phyloP scores from a whole-genome alignment of 306 rosid genomes.

The Sicyos edulis region DNA sequence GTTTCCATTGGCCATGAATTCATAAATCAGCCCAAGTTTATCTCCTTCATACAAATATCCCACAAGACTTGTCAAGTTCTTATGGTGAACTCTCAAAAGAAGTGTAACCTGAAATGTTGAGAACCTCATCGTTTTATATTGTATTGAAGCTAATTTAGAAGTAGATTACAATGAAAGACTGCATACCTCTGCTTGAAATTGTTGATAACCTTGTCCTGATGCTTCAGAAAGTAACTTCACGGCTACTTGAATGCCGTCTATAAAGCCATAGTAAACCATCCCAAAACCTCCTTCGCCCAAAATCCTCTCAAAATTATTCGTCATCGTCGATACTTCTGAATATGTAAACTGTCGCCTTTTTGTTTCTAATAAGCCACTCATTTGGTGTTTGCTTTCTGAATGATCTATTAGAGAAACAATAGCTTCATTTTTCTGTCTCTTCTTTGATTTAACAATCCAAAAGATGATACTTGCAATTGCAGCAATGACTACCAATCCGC shows the following conservation, averaged over 20 bases:
- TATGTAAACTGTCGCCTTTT: neutral
- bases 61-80: too few species aligned
- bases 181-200: conserved; percentile 49
- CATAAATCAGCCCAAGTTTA: too few species aligned
- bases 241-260: conserved; percentile 40
- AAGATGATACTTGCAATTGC: neutral
- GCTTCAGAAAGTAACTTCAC: conserved; percentile 47
- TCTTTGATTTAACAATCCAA: conserved; percentile 6
- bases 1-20: too few species aligned
- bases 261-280: conserved; percentile 39
- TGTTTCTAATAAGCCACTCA: neutral
- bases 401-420: neutral
- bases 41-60: too few species aligned
- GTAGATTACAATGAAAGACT: too few species aligned
- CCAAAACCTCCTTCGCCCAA: conserved; percentile 30
- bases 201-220: conserved; percentile 36
- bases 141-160: too few species aligned
- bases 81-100: too few species aligned
- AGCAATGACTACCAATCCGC: neutral
- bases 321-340: conserved; percentile 23
- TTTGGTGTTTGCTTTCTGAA: too few species aligned
- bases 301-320: conserved; percentile 28
- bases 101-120: too few species aligned
- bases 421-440: neutral
- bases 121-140: too few species aligned